Conservation (phyloP, 179 eudicot species). For the Silene coronaria region DNA sequence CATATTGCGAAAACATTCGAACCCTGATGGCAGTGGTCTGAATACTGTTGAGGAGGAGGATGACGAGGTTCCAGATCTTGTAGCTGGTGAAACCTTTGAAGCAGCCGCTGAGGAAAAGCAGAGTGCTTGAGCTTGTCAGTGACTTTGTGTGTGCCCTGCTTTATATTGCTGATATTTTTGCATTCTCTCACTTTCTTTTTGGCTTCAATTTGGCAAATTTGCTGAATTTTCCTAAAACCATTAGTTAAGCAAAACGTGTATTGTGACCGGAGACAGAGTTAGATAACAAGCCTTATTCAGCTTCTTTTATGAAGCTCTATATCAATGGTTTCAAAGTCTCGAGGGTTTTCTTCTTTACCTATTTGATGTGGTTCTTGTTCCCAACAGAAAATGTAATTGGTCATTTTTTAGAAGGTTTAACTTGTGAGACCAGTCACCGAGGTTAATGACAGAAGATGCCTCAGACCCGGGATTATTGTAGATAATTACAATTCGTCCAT, state of each 20-base stretch:
- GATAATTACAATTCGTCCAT: too few relatives aligned
- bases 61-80: constrained; percentile 95
- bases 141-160: constrained; percentile 24
- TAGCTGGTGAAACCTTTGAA: constrained; percentile 87
- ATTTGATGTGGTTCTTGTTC: neutral
- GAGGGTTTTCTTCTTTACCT: neutral
- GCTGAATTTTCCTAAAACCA: constrained; percentile 26
- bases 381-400: neutral
- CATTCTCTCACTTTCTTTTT: constrained; percentile 22
- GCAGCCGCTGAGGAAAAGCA: constrained; percentile 82
- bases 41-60: constrained; percentile 63
- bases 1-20: too few relatives aligned
- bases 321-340: constrained; percentile 11
- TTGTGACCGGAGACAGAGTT: constrained; percentile 25
- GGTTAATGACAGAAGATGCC: too few relatives aligned
- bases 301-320: constrained; percentile 19
- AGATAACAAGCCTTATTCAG: constrained; percentile 26
- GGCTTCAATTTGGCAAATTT: constrained; percentile 29
- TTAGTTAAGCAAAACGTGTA: constrained; percentile 28
- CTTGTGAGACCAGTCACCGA: neutral
- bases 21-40: constrained; percentile 33
- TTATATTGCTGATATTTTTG: constrained; percentile 22
- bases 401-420: neutral
- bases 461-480: too few relatives aligned
- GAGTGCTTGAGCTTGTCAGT: constrained; percentile 30